Evolutionary conservation across 2,329 filamentous ascomycete species (phyloP).

Genomic region (Penicillium sp.): DNA sequence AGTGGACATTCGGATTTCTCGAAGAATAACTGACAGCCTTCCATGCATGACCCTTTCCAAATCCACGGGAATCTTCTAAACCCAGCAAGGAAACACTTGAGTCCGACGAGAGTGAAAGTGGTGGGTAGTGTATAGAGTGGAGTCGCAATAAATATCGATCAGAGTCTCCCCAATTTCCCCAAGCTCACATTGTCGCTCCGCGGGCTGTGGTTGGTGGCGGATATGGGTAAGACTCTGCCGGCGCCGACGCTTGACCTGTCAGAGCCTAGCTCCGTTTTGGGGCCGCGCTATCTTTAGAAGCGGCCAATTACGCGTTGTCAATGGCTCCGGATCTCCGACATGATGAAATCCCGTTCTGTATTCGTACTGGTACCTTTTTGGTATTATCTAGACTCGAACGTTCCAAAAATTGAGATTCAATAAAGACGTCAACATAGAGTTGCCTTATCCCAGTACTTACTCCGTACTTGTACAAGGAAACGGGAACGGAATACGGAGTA

Average conservation of each 20-base stretch:
- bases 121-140: conserved; percentile 2
- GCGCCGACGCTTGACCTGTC: conserved; percentile 11
- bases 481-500: not conserved
- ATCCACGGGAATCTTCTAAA: conserved; percentile 4
- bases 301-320: conserved; percentile 18
- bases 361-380: not conserved
- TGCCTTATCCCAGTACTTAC: not conserved
- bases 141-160: conserved; percentile 9
- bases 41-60: conserved; percentile 23
- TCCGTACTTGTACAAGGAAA: not conserved
- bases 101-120: not conserved
- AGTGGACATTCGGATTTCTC: conserved; percentile 16
- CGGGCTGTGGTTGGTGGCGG: conserved; percentile 18
- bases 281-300: conserved; percentile 32
- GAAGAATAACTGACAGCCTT: conserved; percentile 28
- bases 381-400: conserved; percentile 6
- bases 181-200: conserved; percentile 8
- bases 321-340: conserved; percentile 14
- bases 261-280: conserved; percentile 12
- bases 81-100: conserved; percentile 10
- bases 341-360: conserved; percentile 10
- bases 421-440: not conserved
- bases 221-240: conserved; percentile 11
- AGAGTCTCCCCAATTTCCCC: conserved; percentile 16
- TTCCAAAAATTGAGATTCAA: not conserved